phyloP scores from a whole-genome alignment of 202 grass and related monocot species.

The Dendrocalamus latiflorus region DNA sequence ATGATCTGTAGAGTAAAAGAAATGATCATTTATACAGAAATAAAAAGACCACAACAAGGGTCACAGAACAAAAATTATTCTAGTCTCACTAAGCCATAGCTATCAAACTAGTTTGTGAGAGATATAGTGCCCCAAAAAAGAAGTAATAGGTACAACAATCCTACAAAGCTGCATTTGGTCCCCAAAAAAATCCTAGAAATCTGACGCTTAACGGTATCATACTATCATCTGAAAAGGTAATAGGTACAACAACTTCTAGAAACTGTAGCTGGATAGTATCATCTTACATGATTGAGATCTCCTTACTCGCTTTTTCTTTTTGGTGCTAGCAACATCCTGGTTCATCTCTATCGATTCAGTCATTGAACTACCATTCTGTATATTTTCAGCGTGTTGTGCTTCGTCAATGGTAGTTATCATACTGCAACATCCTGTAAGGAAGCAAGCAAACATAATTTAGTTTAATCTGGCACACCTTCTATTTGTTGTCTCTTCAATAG shows the following conservation, averaged over 20 bases:
- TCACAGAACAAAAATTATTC: background rate
- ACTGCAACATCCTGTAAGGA: constrained; percentile 42
- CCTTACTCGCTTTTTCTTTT: constrained; percentile 81
- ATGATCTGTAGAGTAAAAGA: constrained; percentile 46
- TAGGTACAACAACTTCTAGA: constrained; percentile 18
- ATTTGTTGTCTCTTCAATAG: constrained; percentile 28
- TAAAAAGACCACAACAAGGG: background rate
- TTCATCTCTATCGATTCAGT: constrained; percentile 28
- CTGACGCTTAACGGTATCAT: background rate
- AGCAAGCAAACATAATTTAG: constrained; percentile 1
- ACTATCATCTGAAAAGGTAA: background rate
- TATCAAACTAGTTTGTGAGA: background rate
- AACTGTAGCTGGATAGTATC: constrained; percentile 23
- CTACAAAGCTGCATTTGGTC: background rate
- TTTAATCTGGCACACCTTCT: constrained; percentile 32
- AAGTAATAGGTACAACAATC: background rate
- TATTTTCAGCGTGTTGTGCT: constrained; percentile 27
- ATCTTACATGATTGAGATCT: constrained; percentile 65
- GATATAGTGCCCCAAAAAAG: background rate
- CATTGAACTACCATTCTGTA: constrained; percentile 19
- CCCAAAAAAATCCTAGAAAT: constrained; percentile 9
- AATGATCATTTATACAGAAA: constrained; percentile 9
- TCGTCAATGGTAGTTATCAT: constrained; percentile 34
- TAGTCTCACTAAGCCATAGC: background rate
- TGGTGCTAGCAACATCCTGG: constrained; percentile 28